A percentile compares a stretch with the other conserved stretches of the same genome.
These are phyloP conservation scores for Diaporthe aspalathi DNA, from an alignment of 2,329 filamentous ascomycete genomes.

Conservation along the genomic window DNA sequence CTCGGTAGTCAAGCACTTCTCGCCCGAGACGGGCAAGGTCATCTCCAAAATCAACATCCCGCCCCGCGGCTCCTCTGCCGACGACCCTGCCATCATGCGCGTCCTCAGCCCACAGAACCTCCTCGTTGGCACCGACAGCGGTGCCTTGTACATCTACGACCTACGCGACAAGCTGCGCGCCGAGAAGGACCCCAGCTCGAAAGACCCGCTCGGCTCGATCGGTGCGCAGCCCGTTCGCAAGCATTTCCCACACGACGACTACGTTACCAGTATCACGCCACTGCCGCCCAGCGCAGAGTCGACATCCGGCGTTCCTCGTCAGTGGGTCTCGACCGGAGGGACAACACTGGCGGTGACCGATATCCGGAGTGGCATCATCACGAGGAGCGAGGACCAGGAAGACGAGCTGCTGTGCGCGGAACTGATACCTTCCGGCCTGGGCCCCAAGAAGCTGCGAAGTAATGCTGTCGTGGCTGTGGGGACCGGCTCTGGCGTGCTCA, in stretches of 20 bases:
- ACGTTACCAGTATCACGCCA: constrained; percentile 87
- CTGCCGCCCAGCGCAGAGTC: constrained; percentile 83
- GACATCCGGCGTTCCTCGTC: constrained; percentile 90
- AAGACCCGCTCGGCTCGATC: constrained; percentile 55
- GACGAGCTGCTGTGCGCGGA: constrained; percentile 88
- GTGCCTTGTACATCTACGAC: constrained; percentile 89
- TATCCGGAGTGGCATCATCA: constrained; percentile 84
- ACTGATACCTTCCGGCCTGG: constrained; percentile 78
- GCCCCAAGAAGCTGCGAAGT: constrained; percentile 71
- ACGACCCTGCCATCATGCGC: constrained; percentile 84
- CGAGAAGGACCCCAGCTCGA: constrained; percentile 31
- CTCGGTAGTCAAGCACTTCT: constrained; percentile 66
- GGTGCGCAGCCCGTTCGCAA: constrained; percentile 78
- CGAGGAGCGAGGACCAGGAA: constrained; percentile 93
- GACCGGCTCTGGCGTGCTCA: constrained; percentile 81
- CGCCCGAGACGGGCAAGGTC: constrained; percentile 71
- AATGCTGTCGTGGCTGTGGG: constrained; percentile 84
- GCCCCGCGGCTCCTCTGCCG: constrained; percentile 61
- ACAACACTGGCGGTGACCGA: constrained; percentile 93
- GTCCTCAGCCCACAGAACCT: constrained; percentile 88
- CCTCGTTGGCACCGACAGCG: constrained; percentile 90
- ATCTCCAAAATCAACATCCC: constrained; percentile 86
- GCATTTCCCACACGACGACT: constrained; percentile 90
- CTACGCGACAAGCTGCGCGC: constrained; percentile 65
- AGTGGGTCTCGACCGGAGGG: constrained; percentile 94